phyloP scores from a whole-genome alignment of 2,329 filamentous ascomycete species.

The Aspergillus tanneri region DNA sequence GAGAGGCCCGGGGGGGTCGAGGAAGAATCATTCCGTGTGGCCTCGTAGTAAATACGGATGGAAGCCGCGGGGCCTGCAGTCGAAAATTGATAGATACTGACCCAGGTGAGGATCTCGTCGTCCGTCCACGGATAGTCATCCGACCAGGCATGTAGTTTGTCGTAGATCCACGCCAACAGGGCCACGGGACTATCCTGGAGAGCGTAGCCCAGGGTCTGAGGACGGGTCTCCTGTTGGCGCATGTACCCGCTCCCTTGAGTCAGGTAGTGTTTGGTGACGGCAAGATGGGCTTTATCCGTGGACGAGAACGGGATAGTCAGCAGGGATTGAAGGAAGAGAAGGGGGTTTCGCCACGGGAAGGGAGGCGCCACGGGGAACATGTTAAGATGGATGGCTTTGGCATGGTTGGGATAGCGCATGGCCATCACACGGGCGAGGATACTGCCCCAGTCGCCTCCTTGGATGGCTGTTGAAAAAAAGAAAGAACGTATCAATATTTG shows the following conservation, averaged over 20 bases:
- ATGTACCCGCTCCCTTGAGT: constrained; percentile 52
- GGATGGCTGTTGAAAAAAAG: constrained; percentile 35
- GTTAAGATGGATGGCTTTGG: constrained; percentile 64
- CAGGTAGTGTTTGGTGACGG: constrained; percentile 24
- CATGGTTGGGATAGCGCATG: constrained; percentile 56
- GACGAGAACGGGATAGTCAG: constrained; percentile 31
- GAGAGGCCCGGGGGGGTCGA: constrained; percentile 12
- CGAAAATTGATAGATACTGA: constrained; percentile 71
- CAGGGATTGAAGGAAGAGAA: constrained; percentile 48
- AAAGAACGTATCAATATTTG: background rate
- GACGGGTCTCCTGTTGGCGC: constrained; percentile 63
- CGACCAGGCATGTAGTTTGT: constrained; percentile 76
- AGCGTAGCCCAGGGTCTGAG: constrained; percentile 69
- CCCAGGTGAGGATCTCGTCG: constrained; percentile 73
- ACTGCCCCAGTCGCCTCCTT: constrained; percentile 71
- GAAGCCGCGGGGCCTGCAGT: constrained; percentile 67
- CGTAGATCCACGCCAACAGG: constrained; percentile 74
- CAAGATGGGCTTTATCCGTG: constrained; percentile 24
- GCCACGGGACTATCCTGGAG: constrained; percentile 69
- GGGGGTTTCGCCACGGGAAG: constrained; percentile 52
- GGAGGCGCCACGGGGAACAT: constrained; percentile 53
- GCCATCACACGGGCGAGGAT: constrained; percentile 64
- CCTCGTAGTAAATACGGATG: constrained; percentile 71
- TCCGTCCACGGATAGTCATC: constrained; percentile 71
- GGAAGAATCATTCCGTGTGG: constrained; percentile 30